Conservation (phyloP, 2,329 filamentous ascomycete species). For the Aspergillus glaucus region DNA sequence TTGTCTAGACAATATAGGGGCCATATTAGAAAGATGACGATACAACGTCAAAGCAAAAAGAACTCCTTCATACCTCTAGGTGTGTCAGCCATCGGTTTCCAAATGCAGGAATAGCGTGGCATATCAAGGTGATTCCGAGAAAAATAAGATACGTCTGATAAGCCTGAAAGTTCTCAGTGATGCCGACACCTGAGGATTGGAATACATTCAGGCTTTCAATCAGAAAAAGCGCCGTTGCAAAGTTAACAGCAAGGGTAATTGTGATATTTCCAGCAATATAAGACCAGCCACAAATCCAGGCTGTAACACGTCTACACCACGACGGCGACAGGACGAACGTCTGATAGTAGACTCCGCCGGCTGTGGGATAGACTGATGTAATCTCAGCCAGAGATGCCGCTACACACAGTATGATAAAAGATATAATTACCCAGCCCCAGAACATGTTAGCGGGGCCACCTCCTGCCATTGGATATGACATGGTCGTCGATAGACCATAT, state of each 20-base stretch:
- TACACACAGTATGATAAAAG: constrained; percentile 53
- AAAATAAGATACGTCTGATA: constrained; percentile 63
- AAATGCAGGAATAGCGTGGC: constrained; percentile 43
- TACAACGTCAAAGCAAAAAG: constrained; percentile 31
- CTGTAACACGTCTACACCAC: constrained; percentile 57
- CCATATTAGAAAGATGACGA: not conserved
- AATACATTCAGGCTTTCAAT: constrained; percentile 50
- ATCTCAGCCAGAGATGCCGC: constrained; percentile 60
- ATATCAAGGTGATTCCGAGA: constrained; percentile 60
- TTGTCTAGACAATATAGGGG: constrained; percentile 64
- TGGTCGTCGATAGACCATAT: constrained; percentile 58
- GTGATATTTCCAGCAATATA: constrained; percentile 72
- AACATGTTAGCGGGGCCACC: constrained; percentile 61
- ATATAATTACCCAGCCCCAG: constrained; percentile 60
- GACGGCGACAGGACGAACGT: constrained; percentile 57
- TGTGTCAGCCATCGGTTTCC: constrained; percentile 47
- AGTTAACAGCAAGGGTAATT: constrained; percentile 64
- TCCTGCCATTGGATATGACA: constrained; percentile 61
- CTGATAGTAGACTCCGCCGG: constrained; percentile 62
- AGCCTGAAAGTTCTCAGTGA: constrained; percentile 48
- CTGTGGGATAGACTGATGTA: constrained; percentile 58
- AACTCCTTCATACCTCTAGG: constrained; percentile 53
- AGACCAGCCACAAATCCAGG: constrained; percentile 62
- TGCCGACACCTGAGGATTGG: constrained; percentile 37
- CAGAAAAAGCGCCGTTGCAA: constrained; percentile 53